Evolutionary conservation across 179 eudicot species (phyloP).

Genomic region (Beta lomatogona): DNA sequence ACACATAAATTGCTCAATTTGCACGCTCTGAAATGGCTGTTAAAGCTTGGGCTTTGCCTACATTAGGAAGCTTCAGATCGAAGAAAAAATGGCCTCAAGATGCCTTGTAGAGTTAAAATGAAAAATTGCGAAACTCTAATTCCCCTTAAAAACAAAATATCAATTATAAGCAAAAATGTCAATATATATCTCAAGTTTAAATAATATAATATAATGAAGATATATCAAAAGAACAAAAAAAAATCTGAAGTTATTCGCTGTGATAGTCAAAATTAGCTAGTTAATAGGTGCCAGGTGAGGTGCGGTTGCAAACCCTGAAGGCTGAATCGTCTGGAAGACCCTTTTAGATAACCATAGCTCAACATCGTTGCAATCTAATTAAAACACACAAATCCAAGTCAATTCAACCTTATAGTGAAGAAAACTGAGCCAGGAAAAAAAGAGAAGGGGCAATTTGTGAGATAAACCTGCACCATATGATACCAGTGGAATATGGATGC

Average conservation of each 20-base stretch:
- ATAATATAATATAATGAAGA: too few species aligned
- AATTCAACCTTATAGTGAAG: not conserved
- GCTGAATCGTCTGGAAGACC: not conserved
- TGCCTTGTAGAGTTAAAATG: not conserved
- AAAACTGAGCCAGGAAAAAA: too few species aligned
- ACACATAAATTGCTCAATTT: too few species aligned
- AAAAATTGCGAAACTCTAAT: too few species aligned
- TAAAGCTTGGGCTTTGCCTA: not conserved
- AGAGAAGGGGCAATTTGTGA: not conserved
- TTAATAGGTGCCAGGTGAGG: not conserved
- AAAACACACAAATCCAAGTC: not conserved
- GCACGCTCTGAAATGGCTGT: too few species aligned
- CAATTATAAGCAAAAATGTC: not conserved
- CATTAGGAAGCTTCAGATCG: too few species aligned
- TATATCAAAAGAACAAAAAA: too few species aligned
- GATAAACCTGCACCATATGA: not conserved
- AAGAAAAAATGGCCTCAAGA: not conserved
- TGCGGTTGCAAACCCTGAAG: not conserved
- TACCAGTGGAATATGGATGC: not conserved
- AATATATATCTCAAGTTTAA: not conserved
- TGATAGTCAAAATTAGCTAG: not conserved
- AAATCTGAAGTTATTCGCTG: too few species aligned
- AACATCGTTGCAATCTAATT: not conserved
- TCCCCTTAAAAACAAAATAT: not conserved
- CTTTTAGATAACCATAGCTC: not conserved